Base-by-base conservation (phyloP, 1,284 basidiomycete species). In the Sphaerobolus stellatus region DNA sequence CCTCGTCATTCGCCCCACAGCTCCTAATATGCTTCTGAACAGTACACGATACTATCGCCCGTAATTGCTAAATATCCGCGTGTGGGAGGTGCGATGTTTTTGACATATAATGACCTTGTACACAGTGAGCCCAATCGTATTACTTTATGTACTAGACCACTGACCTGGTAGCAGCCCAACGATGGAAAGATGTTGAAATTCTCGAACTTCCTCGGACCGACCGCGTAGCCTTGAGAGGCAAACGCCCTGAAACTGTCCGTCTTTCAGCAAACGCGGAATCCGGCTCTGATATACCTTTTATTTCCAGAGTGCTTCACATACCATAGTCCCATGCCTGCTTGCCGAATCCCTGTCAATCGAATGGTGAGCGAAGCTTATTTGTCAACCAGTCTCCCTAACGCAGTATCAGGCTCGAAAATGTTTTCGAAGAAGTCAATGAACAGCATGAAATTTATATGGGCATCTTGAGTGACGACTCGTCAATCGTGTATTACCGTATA, bases 401-500 rank as follows among this genome's bases (percentile, higher is more conserved):
- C 38, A 66, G 56, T 50, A 11, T 2, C 14, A 88, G 84, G 84
- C 69, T 87, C 13, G 72, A 74, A 52, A 68, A 73, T 22, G 82
- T 84, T 1, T 88, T 88, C 62, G 62, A 68, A 50, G 73, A 72
- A 13, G 65, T 86, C 20, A 70, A 68, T 31, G 66, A 74, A 43
- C 76, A 79, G 2, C 61, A 71, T n/a, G 77, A 81, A 53, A 67
- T 90, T 34, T 86, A 82, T 64, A 68, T 91, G 31, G 88, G 84
- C 2, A 85, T 91, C 56, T 83, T 82, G 30, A 79, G 84, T 0
- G 82, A 88, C 51, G 89, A 91, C 62, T 84, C 88, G 4, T 90
- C 89, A 2, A 83, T 87, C 47, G 88, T 91, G 44, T 91, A 91
- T 68, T 91, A 91, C 68, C 89, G 88, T 61, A 75, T 91, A 56